These are phyloP conservation scores for Terana coerulea DNA, from an alignment of 768 basidiomycete genomes.

Conservation along the genomic window DNA sequence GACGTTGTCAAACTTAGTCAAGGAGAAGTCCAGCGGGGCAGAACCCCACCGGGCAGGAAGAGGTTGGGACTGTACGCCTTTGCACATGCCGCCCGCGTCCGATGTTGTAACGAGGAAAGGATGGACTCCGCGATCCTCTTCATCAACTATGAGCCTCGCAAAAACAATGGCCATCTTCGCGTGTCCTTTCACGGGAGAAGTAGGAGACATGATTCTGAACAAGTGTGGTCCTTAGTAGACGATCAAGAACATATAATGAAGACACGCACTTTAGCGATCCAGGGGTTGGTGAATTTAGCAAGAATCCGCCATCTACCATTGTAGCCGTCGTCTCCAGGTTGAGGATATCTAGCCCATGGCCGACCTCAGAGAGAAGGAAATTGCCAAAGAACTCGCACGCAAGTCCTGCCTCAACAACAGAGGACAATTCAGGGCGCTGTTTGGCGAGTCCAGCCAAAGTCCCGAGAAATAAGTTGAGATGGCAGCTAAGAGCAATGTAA, in stretches of 20 bases:
- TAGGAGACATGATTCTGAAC: conserved; percentile 8
- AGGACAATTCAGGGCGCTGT: conserved; percentile 2
- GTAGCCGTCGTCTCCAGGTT: conserved; percentile 8
- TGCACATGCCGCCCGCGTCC: not conserved
- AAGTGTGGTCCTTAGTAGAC: not conserved
- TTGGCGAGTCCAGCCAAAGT: not conserved
- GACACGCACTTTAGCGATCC: not conserved
- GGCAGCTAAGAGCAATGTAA: conserved; percentile 3
- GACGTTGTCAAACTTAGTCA: conserved; percentile 15
- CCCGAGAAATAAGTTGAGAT: conserved; percentile 10
- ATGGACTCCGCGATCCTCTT: conserved; percentile 3
- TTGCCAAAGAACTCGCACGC: conserved; percentile 5
- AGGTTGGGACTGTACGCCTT: not conserved
- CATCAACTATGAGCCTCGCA: conserved; percentile 5
- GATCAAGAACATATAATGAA: not conserved
- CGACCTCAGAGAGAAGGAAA: conserved; percentile 5
- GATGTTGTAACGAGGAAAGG: conserved; percentile 1
- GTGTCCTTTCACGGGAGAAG: not conserved
- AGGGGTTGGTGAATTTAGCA: not conserved
- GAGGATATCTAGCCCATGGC: conserved; percentile 3
- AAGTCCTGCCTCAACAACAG: not conserved
- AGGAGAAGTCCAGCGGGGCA: conserved; percentile 12
- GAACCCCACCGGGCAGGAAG: conserved; percentile 19
- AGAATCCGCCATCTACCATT: conserved; percentile 1
- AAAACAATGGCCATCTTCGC: conserved; percentile 2